Evolutionary conservation across 129 eudicot species (phyloP).

Genomic region (Saussurea involucrata): DNA sequence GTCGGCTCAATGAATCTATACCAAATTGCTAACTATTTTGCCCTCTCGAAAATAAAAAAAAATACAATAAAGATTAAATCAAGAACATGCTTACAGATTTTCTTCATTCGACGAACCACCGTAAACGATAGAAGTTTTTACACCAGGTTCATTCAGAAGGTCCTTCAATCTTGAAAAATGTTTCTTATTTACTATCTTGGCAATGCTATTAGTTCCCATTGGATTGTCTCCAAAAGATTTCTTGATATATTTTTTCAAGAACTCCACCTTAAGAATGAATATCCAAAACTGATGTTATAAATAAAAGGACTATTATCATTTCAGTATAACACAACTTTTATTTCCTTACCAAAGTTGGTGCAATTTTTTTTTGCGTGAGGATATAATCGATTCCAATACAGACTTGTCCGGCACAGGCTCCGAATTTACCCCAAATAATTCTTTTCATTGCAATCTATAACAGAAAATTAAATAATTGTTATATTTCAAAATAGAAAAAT

Average conservation of each 20-base stretch:
- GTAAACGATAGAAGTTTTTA: slow-evolving; percentile 48
- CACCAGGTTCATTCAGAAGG: slow-evolving; percentile 62
- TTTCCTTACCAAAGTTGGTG: slow-evolving; percentile 50
- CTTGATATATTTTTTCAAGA: slow-evolving; percentile 36
- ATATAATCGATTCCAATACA: slow-evolving; percentile 83
- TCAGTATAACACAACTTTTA: too few species aligned
- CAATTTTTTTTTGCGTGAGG: slow-evolving; percentile 47
- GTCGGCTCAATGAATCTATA: slow-evolving; percentile 89
- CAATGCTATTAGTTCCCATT: slow-evolving; percentile 37
- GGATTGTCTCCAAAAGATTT: slow-evolving; percentile 72
- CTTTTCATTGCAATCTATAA: slow-evolving; percentile 54
- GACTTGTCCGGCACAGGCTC: slow-evolving; percentile 80
- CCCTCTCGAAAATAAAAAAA: neutral
- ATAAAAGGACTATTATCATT: neutral
- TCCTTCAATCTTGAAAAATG: slow-evolving; percentile 53
- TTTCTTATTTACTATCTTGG: slow-evolving; percentile 60
- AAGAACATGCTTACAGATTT: slow-evolving; percentile 50
- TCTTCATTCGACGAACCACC: slow-evolving; percentile 75
- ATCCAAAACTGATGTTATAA: neutral
- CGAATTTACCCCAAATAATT: slow-evolving; percentile 69
- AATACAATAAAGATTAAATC: neutral
- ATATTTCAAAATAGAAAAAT: neutral
- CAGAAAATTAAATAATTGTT: neutral
- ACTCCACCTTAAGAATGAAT: slow-evolving; percentile 46
- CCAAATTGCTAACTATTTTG: neutral